phyloP scores from a whole-genome alignment of 306 rosid genomes.

The Lithocarpus polystachyus region DNA sequence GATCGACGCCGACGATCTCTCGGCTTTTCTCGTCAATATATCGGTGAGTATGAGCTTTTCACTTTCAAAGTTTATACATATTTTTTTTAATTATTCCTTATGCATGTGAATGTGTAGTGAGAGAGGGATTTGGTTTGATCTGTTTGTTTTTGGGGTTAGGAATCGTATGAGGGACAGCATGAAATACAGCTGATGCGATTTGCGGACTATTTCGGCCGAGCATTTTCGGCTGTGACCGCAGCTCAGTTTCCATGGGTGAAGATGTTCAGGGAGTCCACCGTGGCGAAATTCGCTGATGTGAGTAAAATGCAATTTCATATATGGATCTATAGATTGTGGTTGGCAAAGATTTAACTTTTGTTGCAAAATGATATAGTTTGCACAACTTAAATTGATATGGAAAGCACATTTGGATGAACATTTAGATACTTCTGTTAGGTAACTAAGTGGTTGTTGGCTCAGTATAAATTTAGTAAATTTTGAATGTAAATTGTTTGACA shows the following conservation, averaged over 20 bases:
- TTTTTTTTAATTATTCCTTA: neutral
- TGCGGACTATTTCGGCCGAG: constrained; percentile 83
- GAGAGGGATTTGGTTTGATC: constrained; percentile 9
- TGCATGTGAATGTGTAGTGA: constrained; percentile 19
- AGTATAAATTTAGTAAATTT: too few relatives aligned
- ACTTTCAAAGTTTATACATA: constrained; percentile 14
- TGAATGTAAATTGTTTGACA: too few relatives aligned
- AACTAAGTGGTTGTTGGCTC: too few relatives aligned
- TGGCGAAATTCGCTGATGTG: constrained; percentile 82
- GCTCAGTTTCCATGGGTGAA: constrained; percentile 97
- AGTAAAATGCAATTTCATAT: constrained; percentile 19
- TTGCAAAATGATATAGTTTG: too few relatives aligned
- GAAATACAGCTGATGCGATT: constrained; percentile 80
- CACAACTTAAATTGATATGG: too few relatives aligned
- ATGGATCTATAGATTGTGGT: too few relatives aligned
- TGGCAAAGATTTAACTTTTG: too few relatives aligned
- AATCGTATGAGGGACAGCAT: constrained; percentile 58
- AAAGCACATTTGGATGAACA: constrained; percentile 4
- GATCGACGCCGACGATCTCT: constrained; percentile 67
- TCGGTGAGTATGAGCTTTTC: constrained; percentile 41
- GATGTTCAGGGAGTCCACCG: constrained; percentile 69
- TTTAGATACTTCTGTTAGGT: too few relatives aligned
- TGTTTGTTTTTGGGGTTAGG: constrained; percentile 28
- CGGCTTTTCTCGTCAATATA: constrained; percentile 54
- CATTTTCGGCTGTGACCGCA: constrained; percentile 69